Base-by-base conservation (phyloP, 1,139 yeast species). In the Suhomyces guaymorum region DNA sequence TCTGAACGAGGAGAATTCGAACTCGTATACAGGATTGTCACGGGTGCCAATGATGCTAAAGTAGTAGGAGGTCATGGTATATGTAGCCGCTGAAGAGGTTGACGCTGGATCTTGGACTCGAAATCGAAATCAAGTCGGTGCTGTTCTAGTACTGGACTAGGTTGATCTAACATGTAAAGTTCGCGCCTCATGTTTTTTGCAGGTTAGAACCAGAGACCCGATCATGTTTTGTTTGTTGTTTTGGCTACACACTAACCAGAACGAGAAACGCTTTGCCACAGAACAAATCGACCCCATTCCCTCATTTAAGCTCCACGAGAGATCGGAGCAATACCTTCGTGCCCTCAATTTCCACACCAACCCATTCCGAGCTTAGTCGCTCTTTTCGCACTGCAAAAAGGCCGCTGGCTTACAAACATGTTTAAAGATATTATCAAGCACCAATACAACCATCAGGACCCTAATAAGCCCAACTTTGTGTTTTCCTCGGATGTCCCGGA, bases 31-130 rank as follows among this genome's bases (percentile, higher is more conserved):
- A 1, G 97, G 96, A 43, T 78, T 78, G 56, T 92, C 98, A 29
- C 78, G 74, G 2, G 94, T 83, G 14, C 97, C 97, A 27, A 92
- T 77, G 33, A 92, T 83, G 11, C 95, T 85, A 52, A 94, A 79
- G 60, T 89, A 89, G 64, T 84, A 88, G 21, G 95, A 83, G 79
- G 63, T 47, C 58, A 57, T 54, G 5, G 24, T n/a, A 6, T 7
- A 16, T 26, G 21, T 15, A 16, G 23, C 10, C 10, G 12, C n/a
- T 5, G 12, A 12, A 7, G 7, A 9, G 14, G 15, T n/a, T n/a
- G n/a, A n/a, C n/a, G n/a, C n/a, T n/a, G n/a, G n/a, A n/a, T n/a
- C n/a, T n/a, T n/a, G n/a, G n/a, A n/a, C n/a, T n/a, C n/a, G n/a
- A n/a, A n/a, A n/a, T n/a, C n/a, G n/a, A n/a, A n/a, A n/a, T n/a